Evolutionary conservation across 1,284 basidiomycete genomes (phyloP), one percentile per base, ranked within the genome.

Genomic region (Trichosporon sp.): DNA sequence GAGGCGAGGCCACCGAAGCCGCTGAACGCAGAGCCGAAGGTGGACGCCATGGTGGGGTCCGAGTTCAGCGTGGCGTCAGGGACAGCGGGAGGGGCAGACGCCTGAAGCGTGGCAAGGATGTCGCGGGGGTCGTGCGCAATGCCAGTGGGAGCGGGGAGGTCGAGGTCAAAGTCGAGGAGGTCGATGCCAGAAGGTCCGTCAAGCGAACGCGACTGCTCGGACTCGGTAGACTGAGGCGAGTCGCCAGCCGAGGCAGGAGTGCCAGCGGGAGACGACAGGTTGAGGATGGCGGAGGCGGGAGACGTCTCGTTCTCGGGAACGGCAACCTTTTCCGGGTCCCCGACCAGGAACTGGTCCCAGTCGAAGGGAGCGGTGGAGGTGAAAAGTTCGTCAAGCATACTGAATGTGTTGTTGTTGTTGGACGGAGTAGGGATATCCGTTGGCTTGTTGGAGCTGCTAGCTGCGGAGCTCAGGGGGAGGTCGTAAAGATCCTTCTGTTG

Each of bases 191-290:
- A 37, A 68, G 70, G 63, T 16, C 70, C 51, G 65, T 81, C 78
- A 43, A 81, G 80, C 19, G 76, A 72, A 32, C 73, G 75, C 54
- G 77, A 78, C 70, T 77, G 76, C 70, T 80, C 77, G 1, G 80
- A 81, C 73, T 80, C 79, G 69, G 78, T 79, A 31, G 78, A 79
- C 43, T 70, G 69, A 61, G 71, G 71, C 19, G 74, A 59, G 38
- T 66, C 43, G n/a, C 26, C 48, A 31, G 67, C 71, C 21, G 73
- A 74, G 10, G 71, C 71, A 12, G 73, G 73, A 7, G 73, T 63
- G 56, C 46, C 46, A 5, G 66, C 48, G 59, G 68, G 66, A 19
- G 70, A 70, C 10, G 68, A 26, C 4, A 71, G 68, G 14, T 48
- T 43, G 26, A 73, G 68, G 43, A 68, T 66, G n/a, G 71, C 71